A percentile compares a stretch with the other conserved stretches of the same genome.
Evolutionary conservation across 148 eudicot species (phyloP).

Genomic region (Rhododendron kiyosumense): DNA sequence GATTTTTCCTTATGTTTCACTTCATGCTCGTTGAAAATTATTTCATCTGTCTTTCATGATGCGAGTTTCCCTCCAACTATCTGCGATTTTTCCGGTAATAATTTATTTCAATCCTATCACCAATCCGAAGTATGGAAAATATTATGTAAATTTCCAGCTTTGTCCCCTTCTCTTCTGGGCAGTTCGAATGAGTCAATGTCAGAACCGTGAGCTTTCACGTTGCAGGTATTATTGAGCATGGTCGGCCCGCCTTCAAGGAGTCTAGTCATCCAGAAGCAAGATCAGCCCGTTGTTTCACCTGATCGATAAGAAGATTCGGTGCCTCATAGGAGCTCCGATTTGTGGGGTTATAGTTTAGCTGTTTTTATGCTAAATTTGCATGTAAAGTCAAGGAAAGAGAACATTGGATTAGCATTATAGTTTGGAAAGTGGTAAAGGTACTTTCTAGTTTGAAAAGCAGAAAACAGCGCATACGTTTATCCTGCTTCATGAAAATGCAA

Average conservation of each 20-base stretch:
- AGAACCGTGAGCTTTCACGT: neutral
- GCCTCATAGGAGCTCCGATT: conserved; percentile 8
- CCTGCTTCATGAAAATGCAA: neutral
- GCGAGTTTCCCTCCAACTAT: neutral
- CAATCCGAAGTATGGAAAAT: neutral
- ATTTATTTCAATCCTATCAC: neutral
- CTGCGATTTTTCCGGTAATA: neutral
- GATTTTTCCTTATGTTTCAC: neutral
- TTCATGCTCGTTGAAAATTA: neutral
- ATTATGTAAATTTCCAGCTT: neutral
- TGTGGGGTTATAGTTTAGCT: conserved; percentile 4
- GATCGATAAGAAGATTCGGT: conserved; percentile 15
- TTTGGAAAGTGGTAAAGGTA: neutral
- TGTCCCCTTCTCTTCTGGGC: neutral
- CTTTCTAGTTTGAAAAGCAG: neutral
- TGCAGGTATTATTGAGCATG: conserved; percentile 79
- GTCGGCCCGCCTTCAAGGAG: conserved; percentile 85
- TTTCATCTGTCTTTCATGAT: neutral
- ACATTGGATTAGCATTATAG: neutral
- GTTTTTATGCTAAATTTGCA: conserved; percentile 16
- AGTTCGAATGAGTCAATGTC: neutral
- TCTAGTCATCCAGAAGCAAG: conserved; percentile 40
- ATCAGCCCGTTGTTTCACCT: conserved; percentile 57
- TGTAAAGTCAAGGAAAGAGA: neutral
- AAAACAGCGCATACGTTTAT: neutral